Conservation (phyloP, 441 rosid genomes). For the Aquilaria agallochum region DNA sequence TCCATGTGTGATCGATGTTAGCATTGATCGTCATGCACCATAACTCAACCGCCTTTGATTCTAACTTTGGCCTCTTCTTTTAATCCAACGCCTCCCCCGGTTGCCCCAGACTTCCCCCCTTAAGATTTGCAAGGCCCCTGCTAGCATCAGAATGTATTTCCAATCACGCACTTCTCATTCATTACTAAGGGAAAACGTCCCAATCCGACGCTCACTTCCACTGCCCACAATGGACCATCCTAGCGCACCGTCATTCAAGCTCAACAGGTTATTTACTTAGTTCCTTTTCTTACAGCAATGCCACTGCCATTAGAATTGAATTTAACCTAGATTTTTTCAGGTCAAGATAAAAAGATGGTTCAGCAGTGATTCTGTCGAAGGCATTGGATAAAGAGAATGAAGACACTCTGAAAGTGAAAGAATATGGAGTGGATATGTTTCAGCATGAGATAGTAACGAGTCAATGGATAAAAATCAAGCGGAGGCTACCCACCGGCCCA, state of each 20-base stretch:
- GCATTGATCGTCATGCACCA: too few relatives aligned
- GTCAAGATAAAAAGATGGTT: slow-evolving; percentile 31
- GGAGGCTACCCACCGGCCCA: slow-evolving; percentile 66
- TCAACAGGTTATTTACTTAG: slow-evolving; percentile 43
- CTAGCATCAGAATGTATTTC: slow-evolving; percentile 15
- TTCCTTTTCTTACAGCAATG: not conserved
- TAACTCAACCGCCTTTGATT: too few relatives aligned
- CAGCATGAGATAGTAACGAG: slow-evolving; percentile 60
- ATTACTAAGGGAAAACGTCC: slow-evolving; percentile 15
- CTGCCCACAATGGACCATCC: slow-evolving; percentile 24
- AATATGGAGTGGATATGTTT: slow-evolving; percentile 80
- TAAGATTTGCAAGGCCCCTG: too few relatives aligned
- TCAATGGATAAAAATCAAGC: slow-evolving; percentile 81
- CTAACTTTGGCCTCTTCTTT: too few relatives aligned
- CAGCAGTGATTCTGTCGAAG: slow-evolving; percentile 20
- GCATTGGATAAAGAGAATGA: slow-evolving; percentile 28
- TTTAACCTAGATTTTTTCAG: slow-evolving; percentile 13
- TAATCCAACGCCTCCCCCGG: too few relatives aligned
- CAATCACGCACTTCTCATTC: slow-evolving; percentile 20
- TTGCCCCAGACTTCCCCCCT: too few relatives aligned
- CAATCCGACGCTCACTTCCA: slow-evolving; percentile 25
- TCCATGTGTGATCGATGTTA: too few relatives aligned
- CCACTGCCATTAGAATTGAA: slow-evolving; percentile 5
- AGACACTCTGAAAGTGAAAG: slow-evolving; percentile 54
- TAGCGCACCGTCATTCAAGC: slow-evolving; percentile 32